Conservation (phyloP, 805 yeast species). For the Wickerhamomyces strasburgensis region DNA sequence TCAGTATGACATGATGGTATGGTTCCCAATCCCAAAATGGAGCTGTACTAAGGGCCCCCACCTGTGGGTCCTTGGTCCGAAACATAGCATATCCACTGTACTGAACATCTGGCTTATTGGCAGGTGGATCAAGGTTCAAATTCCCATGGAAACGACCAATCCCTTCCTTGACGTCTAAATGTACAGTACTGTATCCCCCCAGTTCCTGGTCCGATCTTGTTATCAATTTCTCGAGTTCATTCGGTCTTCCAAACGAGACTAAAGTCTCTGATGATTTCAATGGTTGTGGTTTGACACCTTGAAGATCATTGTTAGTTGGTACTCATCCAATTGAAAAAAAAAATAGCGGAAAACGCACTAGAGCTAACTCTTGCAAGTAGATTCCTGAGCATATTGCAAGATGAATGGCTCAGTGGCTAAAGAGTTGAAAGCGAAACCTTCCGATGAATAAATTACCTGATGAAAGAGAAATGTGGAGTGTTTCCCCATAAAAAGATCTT, state of each 20-base stretch:
- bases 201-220: constrained; percentile 69
- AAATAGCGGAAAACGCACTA: not conserved
- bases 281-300: constrained; percentile 16
- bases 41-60: constrained; percentile 33
- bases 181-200: constrained; percentile 73
- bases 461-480: too few relatives aligned
- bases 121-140: constrained; percentile 60
- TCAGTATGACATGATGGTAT: constrained; percentile 55
- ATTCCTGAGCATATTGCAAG: constrained; percentile 5
- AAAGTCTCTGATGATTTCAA: constrained; percentile 34
- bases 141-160: constrained; percentile 69
- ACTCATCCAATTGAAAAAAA: not conserved
- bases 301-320: constrained; percentile 2
- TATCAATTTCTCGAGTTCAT: constrained; percentile 45
- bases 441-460: too few relatives aligned
- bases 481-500: too few relatives aligned
- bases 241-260: constrained; percentile 52
- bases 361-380: not conserved
- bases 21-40: constrained; percentile 69
- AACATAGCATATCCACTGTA: constrained; percentile 78
- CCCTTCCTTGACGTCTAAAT: constrained; percentile 38
- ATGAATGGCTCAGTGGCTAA: not conserved
- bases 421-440: too few relatives aligned
- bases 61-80: constrained; percentile 62
- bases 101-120: constrained; percentile 56